Percentiles rank a stretch among this genome's conserved stretches.
Conservation (phyloP, 352 stramenopile species). For the Peronospora destructor region DNA sequence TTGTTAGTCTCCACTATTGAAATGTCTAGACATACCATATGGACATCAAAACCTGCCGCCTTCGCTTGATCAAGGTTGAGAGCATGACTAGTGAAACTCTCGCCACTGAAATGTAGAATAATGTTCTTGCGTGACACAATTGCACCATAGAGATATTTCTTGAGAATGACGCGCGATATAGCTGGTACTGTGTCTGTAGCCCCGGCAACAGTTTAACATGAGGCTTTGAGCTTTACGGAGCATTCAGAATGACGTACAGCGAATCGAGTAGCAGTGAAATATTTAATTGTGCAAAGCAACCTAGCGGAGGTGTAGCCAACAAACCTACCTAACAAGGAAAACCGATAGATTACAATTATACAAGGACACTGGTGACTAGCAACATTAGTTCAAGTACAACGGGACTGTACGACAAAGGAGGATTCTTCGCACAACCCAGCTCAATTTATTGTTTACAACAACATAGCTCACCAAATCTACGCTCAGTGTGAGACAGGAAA, state of each 20-base stretch:
- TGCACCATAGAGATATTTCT: slow-evolving; percentile 66
- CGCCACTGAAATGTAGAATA: slow-evolving; percentile 70
- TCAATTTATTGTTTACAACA: neutral
- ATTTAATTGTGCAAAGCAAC: slow-evolving; percentile 10
- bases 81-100: slow-evolving; percentile 60
- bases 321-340: too few species aligned
- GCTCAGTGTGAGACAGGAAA: slow-evolving; percentile 6
- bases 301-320: neutral
- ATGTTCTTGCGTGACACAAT: slow-evolving; percentile 79
- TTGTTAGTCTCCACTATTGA: slow-evolving; percentile 55
- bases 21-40: slow-evolving; percentile 72
- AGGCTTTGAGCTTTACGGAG: too few species aligned
- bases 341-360: too few species aligned
- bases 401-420: too few species aligned
- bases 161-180: slow-evolving; percentile 67
- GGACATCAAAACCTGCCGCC: slow-evolving; percentile 50
- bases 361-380: too few species aligned
- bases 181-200: too few species aligned
- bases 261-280: slow-evolving; percentile 30
- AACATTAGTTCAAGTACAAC: too few species aligned
- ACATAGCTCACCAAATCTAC: slow-evolving; percentile 5
- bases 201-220: too few species aligned
- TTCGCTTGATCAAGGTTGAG: slow-evolving; percentile 61
- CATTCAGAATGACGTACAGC: slow-evolving; percentile 51
- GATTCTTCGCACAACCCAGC: too few species aligned